Conservation (phyloP, 495 filamentous ascomycete genomes). For the Penicillium samsonianum region DNA sequence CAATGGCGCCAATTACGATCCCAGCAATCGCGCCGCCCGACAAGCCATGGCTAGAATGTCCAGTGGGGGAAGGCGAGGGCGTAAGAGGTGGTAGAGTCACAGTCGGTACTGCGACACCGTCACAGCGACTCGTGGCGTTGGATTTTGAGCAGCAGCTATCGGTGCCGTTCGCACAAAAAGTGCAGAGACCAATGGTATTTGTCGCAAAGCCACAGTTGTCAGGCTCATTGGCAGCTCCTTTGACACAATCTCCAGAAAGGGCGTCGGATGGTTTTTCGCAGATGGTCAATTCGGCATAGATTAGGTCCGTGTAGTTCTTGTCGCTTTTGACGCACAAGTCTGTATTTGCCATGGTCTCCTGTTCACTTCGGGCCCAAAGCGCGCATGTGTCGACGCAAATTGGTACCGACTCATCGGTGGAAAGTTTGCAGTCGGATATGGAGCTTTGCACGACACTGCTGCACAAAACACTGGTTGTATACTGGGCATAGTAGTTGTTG, state of each 20-base stretch:
- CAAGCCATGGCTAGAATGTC: slow-evolving; percentile 53
- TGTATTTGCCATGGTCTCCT: slow-evolving; percentile 73
- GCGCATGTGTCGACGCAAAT: slow-evolving; percentile 92
- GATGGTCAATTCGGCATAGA: slow-evolving; percentile 89
- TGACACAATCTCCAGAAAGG: slow-evolving; percentile 72
- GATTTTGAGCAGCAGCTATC: slow-evolving; percentile 93
- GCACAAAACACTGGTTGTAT: slow-evolving; percentile 89
- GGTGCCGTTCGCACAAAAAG: slow-evolving; percentile 86
- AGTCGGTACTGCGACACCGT: slow-evolving; percentile 70
- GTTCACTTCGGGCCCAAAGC: slow-evolving; percentile 78
- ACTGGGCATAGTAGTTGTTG: slow-evolving; percentile 87
- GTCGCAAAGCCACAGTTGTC: slow-evolving; percentile 82
- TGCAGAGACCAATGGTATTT: slow-evolving; percentile 83
- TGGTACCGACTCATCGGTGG: slow-evolving; percentile 63
- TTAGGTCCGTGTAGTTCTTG: slow-evolving; percentile 67
- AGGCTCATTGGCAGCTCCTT: slow-evolving; percentile 76
- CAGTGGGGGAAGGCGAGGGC: slow-evolving; percentile 36
- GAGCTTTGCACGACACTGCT: slow-evolving; percentile 95
- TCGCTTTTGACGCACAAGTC: slow-evolving; percentile 67
- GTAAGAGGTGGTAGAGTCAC: slow-evolving; percentile 67
- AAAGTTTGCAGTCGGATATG: slow-evolving; percentile 65
- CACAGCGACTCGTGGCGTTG: slow-evolving; percentile 68
- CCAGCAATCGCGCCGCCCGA: slow-evolving; percentile 88
- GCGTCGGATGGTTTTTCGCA: slow-evolving; percentile 81
- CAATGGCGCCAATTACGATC: slow-evolving; percentile 79